Evolutionary conservation across 1,139 yeast species (phyloP).

Genomic region (Pichia sp.): DNA sequence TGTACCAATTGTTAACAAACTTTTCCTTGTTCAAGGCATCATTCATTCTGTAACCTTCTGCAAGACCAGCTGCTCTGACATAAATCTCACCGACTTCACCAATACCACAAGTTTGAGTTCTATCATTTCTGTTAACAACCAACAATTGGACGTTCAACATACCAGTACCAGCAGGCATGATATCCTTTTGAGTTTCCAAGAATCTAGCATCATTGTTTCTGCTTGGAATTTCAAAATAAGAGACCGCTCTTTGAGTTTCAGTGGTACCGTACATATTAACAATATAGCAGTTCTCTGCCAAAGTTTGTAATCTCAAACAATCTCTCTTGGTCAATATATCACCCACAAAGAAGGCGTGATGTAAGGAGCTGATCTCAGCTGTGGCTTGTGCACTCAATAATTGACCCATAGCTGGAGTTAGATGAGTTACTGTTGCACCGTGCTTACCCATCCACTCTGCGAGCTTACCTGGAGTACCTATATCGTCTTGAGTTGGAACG

Average conservation of each 20-base stretch:
- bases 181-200: conserved; percentile 80
- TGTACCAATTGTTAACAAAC: conserved; percentile 88
- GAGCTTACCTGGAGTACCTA: conserved; percentile 94
- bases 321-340: conserved; percentile 96
- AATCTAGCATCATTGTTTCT: conserved; percentile 62
- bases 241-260: conserved; percentile 97
- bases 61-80: conserved; percentile 96
- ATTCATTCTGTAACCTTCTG: conserved; percentile 90
- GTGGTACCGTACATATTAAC: conserved; percentile 99
- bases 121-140: conserved; percentile 86
- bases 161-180: conserved; percentile 98
- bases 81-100: conserved; percentile 99
- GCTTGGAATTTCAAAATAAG: conserved; percentile 83
- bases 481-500: conserved; percentile 95
- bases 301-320: conserved; percentile 82
- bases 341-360: conserved; percentile 97
- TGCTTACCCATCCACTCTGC: conserved; percentile 96
- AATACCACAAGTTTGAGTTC: conserved; percentile 88
- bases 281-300: conserved; percentile 83
- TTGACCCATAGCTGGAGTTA: conserved; percentile 99
- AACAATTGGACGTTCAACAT: conserved; percentile 91
- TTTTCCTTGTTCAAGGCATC: conserved; percentile 86
- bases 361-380: conserved; percentile 78
- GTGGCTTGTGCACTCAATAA: conserved; percentile 91
- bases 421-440: conserved; percentile 92